phyloP scores from a whole-genome alignment of 2,329 filamentous ascomycete genomes.

The Cordyceps cateniannulata region DNA sequence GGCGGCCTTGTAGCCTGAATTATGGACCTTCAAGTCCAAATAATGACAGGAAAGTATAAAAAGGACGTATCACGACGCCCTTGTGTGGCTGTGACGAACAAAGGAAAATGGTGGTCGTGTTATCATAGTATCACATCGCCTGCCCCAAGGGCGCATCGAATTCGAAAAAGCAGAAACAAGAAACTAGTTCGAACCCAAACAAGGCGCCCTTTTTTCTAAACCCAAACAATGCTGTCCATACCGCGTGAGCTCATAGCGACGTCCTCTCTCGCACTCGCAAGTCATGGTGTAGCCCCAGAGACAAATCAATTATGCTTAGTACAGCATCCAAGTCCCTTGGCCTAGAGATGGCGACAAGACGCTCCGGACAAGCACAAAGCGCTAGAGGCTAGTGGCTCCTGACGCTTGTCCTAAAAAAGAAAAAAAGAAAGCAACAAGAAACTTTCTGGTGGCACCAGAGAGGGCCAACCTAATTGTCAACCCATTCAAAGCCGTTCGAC shows the following conservation, averaged over 20 bases:
- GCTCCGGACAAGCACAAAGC: no score
- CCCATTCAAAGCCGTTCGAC: neutral
- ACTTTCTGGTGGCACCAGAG: no score
- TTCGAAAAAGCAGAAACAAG: neutral
- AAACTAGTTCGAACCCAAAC: neutral
- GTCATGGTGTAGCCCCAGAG: neutral
- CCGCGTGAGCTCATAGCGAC: neutral
- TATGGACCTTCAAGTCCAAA: no score
- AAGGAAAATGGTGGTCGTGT: neutral
- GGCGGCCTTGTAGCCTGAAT: neutral
- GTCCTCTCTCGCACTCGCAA: neutral
- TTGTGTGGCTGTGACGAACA: neutral
- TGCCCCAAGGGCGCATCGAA: neutral
- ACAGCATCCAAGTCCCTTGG: neutral
- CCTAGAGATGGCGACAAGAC: no score
- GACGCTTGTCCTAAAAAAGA: no score
- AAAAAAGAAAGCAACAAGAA: no score
- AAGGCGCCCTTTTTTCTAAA: conserved; percentile 5
- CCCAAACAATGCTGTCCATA: neutral
- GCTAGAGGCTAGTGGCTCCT: no score
- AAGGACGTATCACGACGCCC: no score
- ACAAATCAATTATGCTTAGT: neutral
- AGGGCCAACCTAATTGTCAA: no score
- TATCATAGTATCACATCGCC: neutral
- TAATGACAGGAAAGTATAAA: no score